Conservation (phyloP, 2,329 filamentous ascomycete genomes). For the Xylariales sp. region DNA sequence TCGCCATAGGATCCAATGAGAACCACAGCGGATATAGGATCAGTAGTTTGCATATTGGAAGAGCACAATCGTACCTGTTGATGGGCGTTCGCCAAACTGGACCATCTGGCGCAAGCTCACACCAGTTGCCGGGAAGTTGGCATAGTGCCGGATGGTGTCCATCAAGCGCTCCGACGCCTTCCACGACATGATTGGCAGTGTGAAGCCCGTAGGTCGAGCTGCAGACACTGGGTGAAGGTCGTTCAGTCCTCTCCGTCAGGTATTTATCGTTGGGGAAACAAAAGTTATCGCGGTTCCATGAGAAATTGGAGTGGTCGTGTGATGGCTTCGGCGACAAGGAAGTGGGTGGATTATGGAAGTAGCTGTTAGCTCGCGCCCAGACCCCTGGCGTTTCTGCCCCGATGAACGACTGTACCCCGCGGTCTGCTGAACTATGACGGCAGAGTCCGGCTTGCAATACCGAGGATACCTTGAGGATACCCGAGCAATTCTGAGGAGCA, state of each 20-base stretch:
- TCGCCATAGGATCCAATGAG: too few species aligned
- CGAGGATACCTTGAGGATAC: constrained; percentile 2
- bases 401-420: constrained; percentile 4
- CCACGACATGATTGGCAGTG: constrained; percentile 73
- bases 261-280: neutral
- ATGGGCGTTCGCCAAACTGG: constrained; percentile 93
- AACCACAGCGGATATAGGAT: too few species aligned
- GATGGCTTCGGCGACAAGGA: constrained; percentile 8
- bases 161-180: constrained; percentile 86
- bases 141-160: constrained; percentile 96
- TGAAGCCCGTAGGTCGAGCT: constrained; percentile 5
- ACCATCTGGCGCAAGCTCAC: constrained; percentile 98
- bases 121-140: constrained; percentile 92
- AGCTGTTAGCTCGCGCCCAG: constrained; percentile 5
- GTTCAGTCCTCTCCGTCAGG: neutral
- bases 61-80: too few species aligned
- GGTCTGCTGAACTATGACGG: constrained; percentile 7
- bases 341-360: too few species aligned
- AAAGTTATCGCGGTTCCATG: constrained; percentile 2
- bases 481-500: too few species aligned
- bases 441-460: constrained; percentile 5
- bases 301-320: constrained; percentile 1
- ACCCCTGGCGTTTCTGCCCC: constrained; percentile 1
- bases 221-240: neutral
- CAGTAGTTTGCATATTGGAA: constrained; percentile 42